phyloP scores from a whole-genome alignment of 495 filamentous ascomycete species.

The Hypoxylon perforatum region DNA sequence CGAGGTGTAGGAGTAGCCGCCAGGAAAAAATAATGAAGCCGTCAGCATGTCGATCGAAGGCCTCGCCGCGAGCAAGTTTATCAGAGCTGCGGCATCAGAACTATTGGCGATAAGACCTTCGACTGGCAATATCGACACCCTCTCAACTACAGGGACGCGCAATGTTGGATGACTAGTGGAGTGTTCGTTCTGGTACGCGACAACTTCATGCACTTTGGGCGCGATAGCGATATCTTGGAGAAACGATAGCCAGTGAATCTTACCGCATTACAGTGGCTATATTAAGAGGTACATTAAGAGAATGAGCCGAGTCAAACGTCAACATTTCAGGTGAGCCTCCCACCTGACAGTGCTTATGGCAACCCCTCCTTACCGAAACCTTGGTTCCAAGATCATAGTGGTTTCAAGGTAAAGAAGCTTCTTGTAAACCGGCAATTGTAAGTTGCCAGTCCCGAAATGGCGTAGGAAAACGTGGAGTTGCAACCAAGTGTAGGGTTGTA shows the following conservation, averaged over 20 bases:
- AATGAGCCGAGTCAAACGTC: slow-evolving; percentile 23
- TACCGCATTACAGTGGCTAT: slow-evolving; percentile 21
- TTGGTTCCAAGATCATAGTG: slow-evolving; percentile 7
- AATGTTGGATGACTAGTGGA: slow-evolving; percentile 6
- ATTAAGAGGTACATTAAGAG: slow-evolving; percentile 2
- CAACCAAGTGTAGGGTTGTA: slow-evolving; percentile 14
- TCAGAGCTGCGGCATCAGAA: slow-evolving; percentile 1
- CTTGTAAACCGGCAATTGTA: slow-evolving; percentile 15
- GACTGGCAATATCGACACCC: slow-evolving; percentile 5
- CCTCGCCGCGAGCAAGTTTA: slow-evolving; percentile 11
- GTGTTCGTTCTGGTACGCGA: slow-evolving; percentile 5
- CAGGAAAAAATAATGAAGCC: slow-evolving; percentile 20
- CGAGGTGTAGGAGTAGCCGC: slow-evolving; percentile 39
- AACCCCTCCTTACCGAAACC: slow-evolving; percentile 17
- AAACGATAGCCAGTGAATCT: slow-evolving; percentile 29
- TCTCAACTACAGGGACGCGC: slow-evolving; percentile 25
- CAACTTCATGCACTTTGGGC: slow-evolving; percentile 13
- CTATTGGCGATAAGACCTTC: background rate
- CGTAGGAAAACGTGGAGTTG: slow-evolving; percentile 19
- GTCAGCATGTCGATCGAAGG: slow-evolving; percentile 4
- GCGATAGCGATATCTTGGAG: slow-evolving; percentile 9
- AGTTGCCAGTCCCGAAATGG: slow-evolving; percentile 16
- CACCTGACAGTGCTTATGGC: background rate
- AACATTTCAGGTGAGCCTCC: background rate
- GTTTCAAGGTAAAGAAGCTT: slow-evolving; percentile 17